Base-by-base conservation (phyloP, 805 yeast species). In the Yarrowia yakushimensis region DNA sequence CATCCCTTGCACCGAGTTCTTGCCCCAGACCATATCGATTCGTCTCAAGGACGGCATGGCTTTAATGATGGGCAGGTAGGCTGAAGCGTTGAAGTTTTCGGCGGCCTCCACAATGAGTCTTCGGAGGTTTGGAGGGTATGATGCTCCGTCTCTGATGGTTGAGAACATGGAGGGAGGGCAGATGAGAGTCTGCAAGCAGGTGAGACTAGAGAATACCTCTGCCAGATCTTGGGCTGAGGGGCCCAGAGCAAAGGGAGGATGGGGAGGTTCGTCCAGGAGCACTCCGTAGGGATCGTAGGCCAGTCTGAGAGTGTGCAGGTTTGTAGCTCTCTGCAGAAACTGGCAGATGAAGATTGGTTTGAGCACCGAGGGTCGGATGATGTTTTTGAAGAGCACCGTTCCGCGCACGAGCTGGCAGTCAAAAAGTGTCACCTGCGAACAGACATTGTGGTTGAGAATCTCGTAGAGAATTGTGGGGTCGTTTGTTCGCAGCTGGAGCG, bases 351-450 rank as follows among this genome's bases (percentile, higher is more conserved):
- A 41, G 30, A 55, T 41, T 2, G 48, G 36, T n/a, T 55, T 55
- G n/a, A 55, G 30, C 5, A 55, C 37, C 3, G 39, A 55, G 12
- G 61, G 61, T 15, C 61, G 7, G 30, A 55, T 55, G 37, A 41
- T 36, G 39, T 41, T 55, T 15, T 55, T 55, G 48, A 55, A 55
- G 9, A 55, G 37, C 13, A 27, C 31, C 1, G 48, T 55, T 15
- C 61, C 61, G 13, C 61, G 5, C 6, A 41, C 48, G 6, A 55
- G 39, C 48, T 55, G 61, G 39, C 61, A 55, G 48, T 55, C 61
- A 20, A 55, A 41, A 13, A 55, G 48, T 1, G 39, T 39, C 28
- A 55, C 48, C 36, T 55, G 61, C 3, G 28, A 17, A 4, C 48
- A 55, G 7, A 41, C 46, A 4, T 41, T 18, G 13, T 39, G 28